Evolutionary conservation across 768 basidiomycete genomes (phyloP).

Genomic region (Pleurotus djamor): DNA sequence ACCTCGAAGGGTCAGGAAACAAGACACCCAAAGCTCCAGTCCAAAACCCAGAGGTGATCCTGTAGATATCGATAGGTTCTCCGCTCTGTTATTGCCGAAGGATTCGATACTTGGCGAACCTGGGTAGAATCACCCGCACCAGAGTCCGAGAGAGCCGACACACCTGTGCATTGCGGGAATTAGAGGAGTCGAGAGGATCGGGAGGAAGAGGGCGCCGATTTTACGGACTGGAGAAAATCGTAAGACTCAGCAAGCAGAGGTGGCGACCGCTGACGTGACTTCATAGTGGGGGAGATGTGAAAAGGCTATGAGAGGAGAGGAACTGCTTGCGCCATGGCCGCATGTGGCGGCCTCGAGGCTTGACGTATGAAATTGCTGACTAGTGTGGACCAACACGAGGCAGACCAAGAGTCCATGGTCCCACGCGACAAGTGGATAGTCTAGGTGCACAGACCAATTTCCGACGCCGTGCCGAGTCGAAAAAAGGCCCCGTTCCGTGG

Average conservation of each 20-base stretch:
- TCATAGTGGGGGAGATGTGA: not conserved
- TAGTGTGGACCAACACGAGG: constrained; percentile 3
- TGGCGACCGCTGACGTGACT: not conserved
- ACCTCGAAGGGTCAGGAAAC: not conserved
- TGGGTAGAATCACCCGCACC: not conserved
- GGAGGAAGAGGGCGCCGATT: not conserved
- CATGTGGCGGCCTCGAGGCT: constrained; percentile 6
- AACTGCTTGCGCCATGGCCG: not conserved
- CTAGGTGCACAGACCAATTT: not conserved
- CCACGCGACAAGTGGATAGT: not conserved
- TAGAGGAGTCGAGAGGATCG: not conserved
- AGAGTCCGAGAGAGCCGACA: constrained; percentile 3
- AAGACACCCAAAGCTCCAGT: not conserved
- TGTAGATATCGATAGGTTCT: not conserved
- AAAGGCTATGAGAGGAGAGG: not conserved
- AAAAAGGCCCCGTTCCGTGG: not conserved
- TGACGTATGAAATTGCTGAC: constrained; percentile 2
- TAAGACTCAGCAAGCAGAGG: not conserved
- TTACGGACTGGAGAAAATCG: not conserved
- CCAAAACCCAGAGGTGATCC: not conserved
- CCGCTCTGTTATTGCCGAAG: not conserved
- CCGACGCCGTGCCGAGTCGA: not conserved
- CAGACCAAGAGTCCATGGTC: not conserved
- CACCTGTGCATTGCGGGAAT: not conserved
- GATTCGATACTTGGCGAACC: not conserved